Evolutionary conservation across 495 filamentous ascomycete species (phyloP).

Genomic region (Lasiosphaeria miniovina): DNA sequence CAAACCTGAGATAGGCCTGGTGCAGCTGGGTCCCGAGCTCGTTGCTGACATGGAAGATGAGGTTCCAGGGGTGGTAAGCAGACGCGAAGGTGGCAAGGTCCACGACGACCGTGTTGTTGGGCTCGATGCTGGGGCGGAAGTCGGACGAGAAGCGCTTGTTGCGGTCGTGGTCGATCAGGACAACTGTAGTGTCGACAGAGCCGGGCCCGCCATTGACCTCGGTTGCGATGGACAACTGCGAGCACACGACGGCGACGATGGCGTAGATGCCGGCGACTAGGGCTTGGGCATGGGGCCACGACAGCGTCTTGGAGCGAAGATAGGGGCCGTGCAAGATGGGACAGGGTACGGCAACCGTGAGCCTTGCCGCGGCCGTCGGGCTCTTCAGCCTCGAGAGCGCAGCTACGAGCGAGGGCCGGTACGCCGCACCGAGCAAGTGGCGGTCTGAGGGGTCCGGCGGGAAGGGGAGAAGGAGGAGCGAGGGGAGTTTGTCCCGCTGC

Average conservation of each 20-base stretch:
- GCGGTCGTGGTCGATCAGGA: constrained; percentile 64
- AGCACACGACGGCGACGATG: constrained; percentile 65
- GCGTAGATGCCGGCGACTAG: constrained; percentile 76
- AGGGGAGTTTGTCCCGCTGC: constrained; percentile 33
- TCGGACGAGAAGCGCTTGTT: constrained; percentile 30
- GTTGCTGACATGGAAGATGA: constrained; percentile 62
- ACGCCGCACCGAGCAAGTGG: constrained; percentile 52
- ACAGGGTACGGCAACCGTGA: constrained; percentile 55
- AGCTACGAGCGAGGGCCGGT: constrained; percentile 50
- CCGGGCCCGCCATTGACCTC: constrained; percentile 57
- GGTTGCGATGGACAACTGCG: constrained; percentile 57
- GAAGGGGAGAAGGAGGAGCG: constrained; percentile 57
- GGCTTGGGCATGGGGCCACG: constrained; percentile 60
- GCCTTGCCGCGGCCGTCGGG: constrained; percentile 34
- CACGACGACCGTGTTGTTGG: constrained; percentile 55
- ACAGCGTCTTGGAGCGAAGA: constrained; percentile 49
- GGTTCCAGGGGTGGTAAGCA: constrained; percentile 64
- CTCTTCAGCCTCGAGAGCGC: constrained; percentile 44
- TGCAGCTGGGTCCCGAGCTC: constrained; percentile 51
- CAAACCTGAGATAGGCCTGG: constrained; percentile 39
- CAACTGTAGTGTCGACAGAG: constrained; percentile 73
- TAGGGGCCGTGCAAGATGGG: constrained; percentile 47
- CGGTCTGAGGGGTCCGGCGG: constrained; percentile 48
- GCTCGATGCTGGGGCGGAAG: constrained; percentile 28
- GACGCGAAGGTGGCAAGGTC: constrained; percentile 63